Conservation (phyloP, 2,329 filamentous ascomycete genomes). For the Fusarium sp. region DNA sequence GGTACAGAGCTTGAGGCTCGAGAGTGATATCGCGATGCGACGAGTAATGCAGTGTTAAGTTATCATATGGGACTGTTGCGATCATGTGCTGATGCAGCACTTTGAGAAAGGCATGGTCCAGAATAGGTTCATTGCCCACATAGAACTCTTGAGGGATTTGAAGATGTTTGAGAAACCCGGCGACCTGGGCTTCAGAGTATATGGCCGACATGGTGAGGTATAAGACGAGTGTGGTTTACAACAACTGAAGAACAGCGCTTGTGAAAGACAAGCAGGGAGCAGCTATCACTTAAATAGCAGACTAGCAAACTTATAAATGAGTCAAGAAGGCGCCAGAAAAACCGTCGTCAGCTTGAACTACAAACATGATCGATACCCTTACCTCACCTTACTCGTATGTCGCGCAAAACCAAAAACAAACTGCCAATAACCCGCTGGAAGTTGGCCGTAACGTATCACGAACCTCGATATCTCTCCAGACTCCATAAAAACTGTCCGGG, state of each 20-base stretch:
- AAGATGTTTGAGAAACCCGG: slow-evolving; percentile 46
- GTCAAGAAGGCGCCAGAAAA: slow-evolving; percentile 23
- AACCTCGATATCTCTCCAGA: slow-evolving; percentile 18
- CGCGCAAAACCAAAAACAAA: slow-evolving; percentile 23
- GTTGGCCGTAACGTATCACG: slow-evolving; percentile 28
- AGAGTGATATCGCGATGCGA: slow-evolving; percentile 54
- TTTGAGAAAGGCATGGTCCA: slow-evolving; percentile 50
- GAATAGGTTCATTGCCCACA: slow-evolving; percentile 42
- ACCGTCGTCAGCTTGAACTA: slow-evolving; percentile 29
- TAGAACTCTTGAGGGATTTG: slow-evolving; percentile 46
- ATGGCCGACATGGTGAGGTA: slow-evolving; percentile 43
- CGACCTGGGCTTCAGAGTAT: slow-evolving; percentile 46
- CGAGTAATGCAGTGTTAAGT: slow-evolving; percentile 66
- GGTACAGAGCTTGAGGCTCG: slow-evolving; percentile 59
- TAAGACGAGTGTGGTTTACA: neutral
- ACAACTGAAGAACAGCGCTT: slow-evolving; percentile 1
- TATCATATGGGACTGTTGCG: slow-evolving; percentile 66
- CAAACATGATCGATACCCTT: slow-evolving; percentile 12
- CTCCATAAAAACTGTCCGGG: slow-evolving; percentile 34
- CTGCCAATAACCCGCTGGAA: slow-evolving; percentile 16
- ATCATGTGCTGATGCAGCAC: slow-evolving; percentile 60
- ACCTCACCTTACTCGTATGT: slow-evolving; percentile 29
- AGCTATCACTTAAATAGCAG: slow-evolving; percentile 1
- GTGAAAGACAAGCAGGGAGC: neutral
- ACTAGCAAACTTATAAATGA: slow-evolving; percentile 15